A percentile compares a stretch with the other conserved stretches of the same genome.
phyloP scores from a whole-genome alignment of 306 rosid species.

The Trifolium pratense region DNA sequence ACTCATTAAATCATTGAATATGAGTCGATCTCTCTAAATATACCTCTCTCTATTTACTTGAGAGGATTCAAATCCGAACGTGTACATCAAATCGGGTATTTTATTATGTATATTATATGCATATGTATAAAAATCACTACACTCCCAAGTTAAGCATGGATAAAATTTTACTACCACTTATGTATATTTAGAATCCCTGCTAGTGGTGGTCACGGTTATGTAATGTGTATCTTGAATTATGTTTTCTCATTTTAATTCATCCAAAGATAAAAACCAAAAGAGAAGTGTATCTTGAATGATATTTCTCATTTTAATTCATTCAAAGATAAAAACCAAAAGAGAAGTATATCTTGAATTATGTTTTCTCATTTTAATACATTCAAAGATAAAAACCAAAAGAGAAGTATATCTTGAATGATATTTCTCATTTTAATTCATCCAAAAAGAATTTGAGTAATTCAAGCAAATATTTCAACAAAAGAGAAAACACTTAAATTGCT shows the following conservation, averaged over 20 bases:
- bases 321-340: too few relatives aligned
- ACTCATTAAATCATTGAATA: neutral
- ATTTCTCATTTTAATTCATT: neutral
- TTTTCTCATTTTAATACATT: neutral
- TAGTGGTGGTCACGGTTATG: neutral
- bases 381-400: neutral
- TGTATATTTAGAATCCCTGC: neutral
- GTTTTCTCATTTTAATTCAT: neutral
- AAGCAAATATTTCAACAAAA: too few relatives aligned
- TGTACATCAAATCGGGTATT: neutral
- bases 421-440: neutral
- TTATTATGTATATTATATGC: neutral
- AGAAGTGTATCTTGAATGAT: neutral
- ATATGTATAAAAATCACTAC: neutral
- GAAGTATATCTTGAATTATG: neutral
- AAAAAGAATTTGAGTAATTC: neutral
- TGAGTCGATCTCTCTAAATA: neutral
- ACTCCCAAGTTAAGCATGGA: conserved; percentile 10
- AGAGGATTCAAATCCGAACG: conserved; percentile 8
- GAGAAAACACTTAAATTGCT: neutral
- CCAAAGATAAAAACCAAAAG: neutral
- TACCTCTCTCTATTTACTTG: neutral
- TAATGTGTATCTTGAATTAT: neutral
- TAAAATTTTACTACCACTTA: conserved; percentile 1
- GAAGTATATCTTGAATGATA: neutral